phyloP scores from a whole-genome alignment of 257 asterid genomes.

The Sherardia arvensis region DNA sequence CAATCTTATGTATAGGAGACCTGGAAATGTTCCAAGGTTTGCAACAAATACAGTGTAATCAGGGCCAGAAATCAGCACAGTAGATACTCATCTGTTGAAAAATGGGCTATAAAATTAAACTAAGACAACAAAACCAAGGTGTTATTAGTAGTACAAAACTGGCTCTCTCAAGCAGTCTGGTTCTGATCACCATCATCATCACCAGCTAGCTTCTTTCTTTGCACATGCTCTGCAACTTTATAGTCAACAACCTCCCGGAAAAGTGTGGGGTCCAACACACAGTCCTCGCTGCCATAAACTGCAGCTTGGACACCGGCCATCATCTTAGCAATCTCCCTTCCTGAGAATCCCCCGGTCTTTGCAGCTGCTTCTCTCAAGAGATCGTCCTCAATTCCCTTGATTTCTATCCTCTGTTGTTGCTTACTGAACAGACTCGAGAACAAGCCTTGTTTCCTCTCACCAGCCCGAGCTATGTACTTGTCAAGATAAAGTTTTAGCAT shows the following conservation, averaged over 20 bases:
- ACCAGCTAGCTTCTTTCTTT: conserved; percentile 58
- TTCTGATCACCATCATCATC: background rate
- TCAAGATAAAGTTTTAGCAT: conserved; percentile 68
- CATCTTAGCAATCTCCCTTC: conserved; percentile 89
- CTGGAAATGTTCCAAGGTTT: background rate
- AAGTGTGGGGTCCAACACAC: conserved; percentile 60
- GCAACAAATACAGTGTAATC: background rate
- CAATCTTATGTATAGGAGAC: background rate
- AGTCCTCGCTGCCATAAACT: conserved; percentile 73
- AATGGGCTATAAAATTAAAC: conserved; percentile 2
- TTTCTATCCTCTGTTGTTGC: conserved; percentile 61
- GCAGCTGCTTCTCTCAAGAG: conserved; percentile 76
- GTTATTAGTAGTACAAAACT: background rate
- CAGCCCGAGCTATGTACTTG: conserved; percentile 77
- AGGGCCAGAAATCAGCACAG: background rate
- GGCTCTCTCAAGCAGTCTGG: conserved; percentile 11
- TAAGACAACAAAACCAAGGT: conserved; percentile 11
- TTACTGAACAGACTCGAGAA: conserved; percentile 45
- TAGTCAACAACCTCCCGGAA: conserved; percentile 82
- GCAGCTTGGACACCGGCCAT: conserved; percentile 97
- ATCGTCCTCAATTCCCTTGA: conserved; percentile 64
- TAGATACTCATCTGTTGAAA: background rate
- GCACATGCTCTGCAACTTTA: conserved; percentile 93
- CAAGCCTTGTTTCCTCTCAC: conserved; percentile 53
- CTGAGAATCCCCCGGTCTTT: conserved; percentile 71